Evolutionary conservation across 352 stramenopile species (phyloP).

Genomic region (Pythium chondricola): DNA sequence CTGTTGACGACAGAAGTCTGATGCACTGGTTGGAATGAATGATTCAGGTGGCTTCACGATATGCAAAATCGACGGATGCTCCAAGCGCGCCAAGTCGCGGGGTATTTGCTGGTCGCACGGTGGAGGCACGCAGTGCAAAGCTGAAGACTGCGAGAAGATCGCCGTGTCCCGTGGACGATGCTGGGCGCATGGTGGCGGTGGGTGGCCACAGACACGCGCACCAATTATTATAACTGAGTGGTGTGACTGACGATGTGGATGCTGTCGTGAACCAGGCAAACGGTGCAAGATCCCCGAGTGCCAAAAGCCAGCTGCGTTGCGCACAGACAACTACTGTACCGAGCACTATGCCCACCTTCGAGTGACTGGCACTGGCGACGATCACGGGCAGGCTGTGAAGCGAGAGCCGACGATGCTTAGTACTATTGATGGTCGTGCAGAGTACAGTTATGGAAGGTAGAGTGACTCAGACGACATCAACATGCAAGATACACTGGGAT

Average conservation of each 20-base stretch:
- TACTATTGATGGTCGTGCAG: too few species aligned
- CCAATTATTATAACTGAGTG: too few species aligned
- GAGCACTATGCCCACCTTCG: constrained; percentile 29
- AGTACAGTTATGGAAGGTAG: too few species aligned
- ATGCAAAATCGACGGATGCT: constrained; percentile 28
- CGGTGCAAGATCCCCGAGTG: constrained; percentile 16
- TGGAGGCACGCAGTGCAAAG: too few species aligned
- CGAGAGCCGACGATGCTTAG: background rate
- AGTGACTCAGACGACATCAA: too few species aligned
- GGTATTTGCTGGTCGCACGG: too few species aligned
- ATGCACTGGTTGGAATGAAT: background rate
- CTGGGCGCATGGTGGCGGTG: constrained; percentile 19
- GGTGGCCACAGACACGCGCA: too few species aligned
- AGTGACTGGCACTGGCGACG: background rate
- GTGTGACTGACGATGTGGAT: too few species aligned
- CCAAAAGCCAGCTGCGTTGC: constrained; percentile 40
- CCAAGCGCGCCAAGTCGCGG: too few species aligned
- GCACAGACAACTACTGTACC: constrained; percentile 39
- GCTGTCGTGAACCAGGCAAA: too few species aligned
- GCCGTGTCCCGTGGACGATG: constrained; percentile 20
- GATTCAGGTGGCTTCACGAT: constrained; percentile 23
- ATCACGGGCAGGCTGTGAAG: background rate
- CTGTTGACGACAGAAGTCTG: too few species aligned
- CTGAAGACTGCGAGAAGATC: constrained; percentile 17
- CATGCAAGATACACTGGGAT: too few species aligned